Evolutionary conservation across 1,284 basidiomycete species (phyloP).

Genomic region (Melampsora americana): DNA sequence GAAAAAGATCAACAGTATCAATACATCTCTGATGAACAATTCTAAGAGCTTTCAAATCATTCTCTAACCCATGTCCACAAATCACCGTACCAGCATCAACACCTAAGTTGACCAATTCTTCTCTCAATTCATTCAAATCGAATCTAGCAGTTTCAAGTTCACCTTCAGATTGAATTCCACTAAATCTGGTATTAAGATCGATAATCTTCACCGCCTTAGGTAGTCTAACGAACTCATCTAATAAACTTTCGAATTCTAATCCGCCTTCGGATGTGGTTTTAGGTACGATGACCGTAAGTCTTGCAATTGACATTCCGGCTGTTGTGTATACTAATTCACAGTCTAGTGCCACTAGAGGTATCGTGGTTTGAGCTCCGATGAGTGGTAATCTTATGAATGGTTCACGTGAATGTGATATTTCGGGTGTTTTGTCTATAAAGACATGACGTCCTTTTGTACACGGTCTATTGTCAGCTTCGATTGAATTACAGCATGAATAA

Average conservation of each 20-base stretch:
- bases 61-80: slow-evolving; percentile 68
- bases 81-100: slow-evolving; percentile 75
- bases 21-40: slow-evolving; percentile 76
- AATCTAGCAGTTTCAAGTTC: slow-evolving; percentile 50
- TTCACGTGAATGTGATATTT: slow-evolving; percentile 67
- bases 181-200: slow-evolving; percentile 69
- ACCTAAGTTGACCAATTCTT: slow-evolving; percentile 63
- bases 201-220: slow-evolving; percentile 71
- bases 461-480: slow-evolving; percentile 46
- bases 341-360: slow-evolving; percentile 67
- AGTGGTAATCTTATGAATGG: slow-evolving; percentile 54
- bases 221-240: slow-evolving; percentile 78
- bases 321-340: slow-evolving; percentile 91
- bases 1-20: slow-evolving; percentile 63
- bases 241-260: slow-evolving; percentile 58
- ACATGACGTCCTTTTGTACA: slow-evolving; percentile 51
- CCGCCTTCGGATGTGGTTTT: slow-evolving; percentile 55
- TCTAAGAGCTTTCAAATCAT: slow-evolving; percentile 79
- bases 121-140: slow-evolving; percentile 66
- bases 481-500: slow-evolving; percentile 50
- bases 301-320: slow-evolving; percentile 76
- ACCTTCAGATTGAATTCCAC: slow-evolving; percentile 5
- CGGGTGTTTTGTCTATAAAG: slow-evolving; percentile 62
- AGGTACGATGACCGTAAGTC: slow-evolving; percentile 75
- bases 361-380: slow-evolving; percentile 27